Base-by-base conservation (phyloP, 495 filamentous ascomycete species). In the Tetracladium marchalianum region DNA sequence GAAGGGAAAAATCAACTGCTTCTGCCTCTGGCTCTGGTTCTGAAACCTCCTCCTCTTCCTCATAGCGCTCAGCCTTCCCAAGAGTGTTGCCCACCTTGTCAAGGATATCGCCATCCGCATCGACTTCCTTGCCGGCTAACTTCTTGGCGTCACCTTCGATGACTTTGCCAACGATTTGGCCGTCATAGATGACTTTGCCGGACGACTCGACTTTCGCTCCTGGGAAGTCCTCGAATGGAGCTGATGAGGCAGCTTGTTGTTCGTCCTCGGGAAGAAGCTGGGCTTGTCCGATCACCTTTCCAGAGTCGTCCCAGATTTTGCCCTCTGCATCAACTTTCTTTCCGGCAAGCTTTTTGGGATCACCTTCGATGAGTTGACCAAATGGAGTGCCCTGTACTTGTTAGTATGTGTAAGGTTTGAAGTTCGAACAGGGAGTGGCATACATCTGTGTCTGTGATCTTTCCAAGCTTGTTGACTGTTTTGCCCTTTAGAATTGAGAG, bases 191-290 rank as follows among this genome's bases (percentile, higher is more conserved):
- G 44, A 72, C 54, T 43, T 81, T 76, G 38, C 85, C 87, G 38
- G 82, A 71, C 35, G 77, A 72, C 46, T 77, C 76, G 11, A 92
- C 82, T 5, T 78, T 64, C 0, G 82, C 74, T 37, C 78, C 79
- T 43, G 82, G 75, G 52, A 86, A 80, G 43, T 78, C 79, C 46
- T 85, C 82, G 54, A 93, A 93, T 0, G 84, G 82, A 11, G 82
- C 72, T 5, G 42, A 40, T 11, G 37, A 31, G 24, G 50, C 46
- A 27, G 49, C 50, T 36, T 65, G 57, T 13, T 52, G 39, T 15
- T 53, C 52, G 19, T 71, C 69, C 54, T 85, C 76, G 45, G 83
- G 78, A 9, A 86, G 63, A 1, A 85, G 67, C 19, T 82, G 84
- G 49, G 75, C 79, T 46, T 83, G 78, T 19, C 82, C 82, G 17